Base-by-base conservation (phyloP, 2,329 filamentous ascomycete species). In the Cadophora luteo-olivacea region DNA sequence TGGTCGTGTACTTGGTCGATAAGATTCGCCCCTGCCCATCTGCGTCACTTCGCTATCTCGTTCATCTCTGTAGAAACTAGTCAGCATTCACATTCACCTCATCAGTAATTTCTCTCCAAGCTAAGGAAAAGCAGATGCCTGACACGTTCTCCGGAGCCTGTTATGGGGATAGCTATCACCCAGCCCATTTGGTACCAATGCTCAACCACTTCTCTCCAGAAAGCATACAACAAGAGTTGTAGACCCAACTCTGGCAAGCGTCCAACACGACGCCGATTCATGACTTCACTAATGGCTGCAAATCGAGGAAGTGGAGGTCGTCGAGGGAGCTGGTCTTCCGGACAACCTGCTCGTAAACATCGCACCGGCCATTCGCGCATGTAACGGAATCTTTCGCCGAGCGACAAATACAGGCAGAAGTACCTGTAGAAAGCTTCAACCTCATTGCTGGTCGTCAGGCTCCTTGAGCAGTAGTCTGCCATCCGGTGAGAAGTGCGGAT, bases 11-110 rank as follows among this genome's bases (percentile, higher is more conserved):
- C 71, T 65, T 57, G 77, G 77, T 66, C 76, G 70, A 57, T 79
- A 79, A 24, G 77, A 78, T 73, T 79, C 77, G 16, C 77, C 77
- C 38, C 68, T 73, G 32, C 77, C 77, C 67, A 78, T 72, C 65
- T 70, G 75, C 36, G 76, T 78, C 22, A 78, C 76, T 68, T 78
- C 76, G 38, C 77, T 77, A 55, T 78, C 76, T 51, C 76, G 63
- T 24, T 55, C 49, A 22, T 65, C 76, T 69, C 75, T 75, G 63
- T 61, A 16, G 33, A 51, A 38, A 52, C 32, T 16, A 55, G 32
- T 66, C n/a, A 65, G 63, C 36, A 45, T 16, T 16, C 41, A 45
- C 6, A 19, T 45, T 45, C 41, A 19, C 41, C 41, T 16, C 41
- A 19, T 45, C 19, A 45, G 4, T 16, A 16, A 14, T 45, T 5